Evolutionary conservation across 2,329 filamentous ascomycete genomes (phyloP).

Genomic region (Paradendryphiella salina): DNA sequence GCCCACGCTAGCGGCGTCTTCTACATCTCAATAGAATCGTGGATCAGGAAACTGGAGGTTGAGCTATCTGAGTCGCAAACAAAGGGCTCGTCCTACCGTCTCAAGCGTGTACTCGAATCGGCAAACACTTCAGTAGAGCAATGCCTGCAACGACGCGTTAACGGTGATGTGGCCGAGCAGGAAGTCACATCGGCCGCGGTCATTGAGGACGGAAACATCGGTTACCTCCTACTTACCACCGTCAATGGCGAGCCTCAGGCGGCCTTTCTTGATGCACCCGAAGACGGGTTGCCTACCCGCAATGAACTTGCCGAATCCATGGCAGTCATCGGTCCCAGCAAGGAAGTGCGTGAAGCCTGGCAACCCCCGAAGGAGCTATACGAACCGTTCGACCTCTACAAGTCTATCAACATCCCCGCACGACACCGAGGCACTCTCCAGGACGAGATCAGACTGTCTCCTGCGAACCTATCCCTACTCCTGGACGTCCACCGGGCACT

Average conservation of each 20-base stretch:
- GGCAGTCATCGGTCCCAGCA: slow-evolving; percentile 18
- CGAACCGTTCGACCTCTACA: slow-evolving; percentile 59
- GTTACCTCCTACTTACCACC: slow-evolving; percentile 60
- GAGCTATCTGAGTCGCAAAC: slow-evolving; percentile 59
- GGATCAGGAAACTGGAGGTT: slow-evolving; percentile 60
- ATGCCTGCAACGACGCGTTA: slow-evolving; percentile 48
- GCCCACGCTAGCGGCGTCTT: slow-evolving; percentile 59
- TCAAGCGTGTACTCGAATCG: slow-evolving; percentile 59
- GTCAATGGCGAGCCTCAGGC: slow-evolving; percentile 55
- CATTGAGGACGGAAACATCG: slow-evolving; percentile 60
- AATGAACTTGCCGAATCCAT: slow-evolving; percentile 36
- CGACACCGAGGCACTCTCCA: slow-evolving; percentile 64
- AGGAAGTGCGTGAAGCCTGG: slow-evolving; percentile 67
- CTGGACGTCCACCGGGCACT: slow-evolving; percentile 73
- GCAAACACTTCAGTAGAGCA: slow-evolving; percentile 54
- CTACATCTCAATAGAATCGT: slow-evolving; percentile 60
- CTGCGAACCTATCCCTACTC: slow-evolving; percentile 70
- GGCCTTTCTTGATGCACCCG: slow-evolving; percentile 56
- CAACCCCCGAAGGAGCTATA: slow-evolving; percentile 65
- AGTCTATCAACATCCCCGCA: slow-evolving; percentile 62
- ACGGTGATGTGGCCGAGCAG: slow-evolving; percentile 18
- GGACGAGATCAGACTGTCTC: slow-evolving; percentile 70
- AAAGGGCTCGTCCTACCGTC: slow-evolving; percentile 59
- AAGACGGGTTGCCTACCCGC: slow-evolving; percentile 33
- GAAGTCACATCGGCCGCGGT: slow-evolving; percentile 55